Evolutionary conservation across 2,329 filamentous ascomycete genomes (phyloP).

Genomic region (Fusarium bactridioides): DNA sequence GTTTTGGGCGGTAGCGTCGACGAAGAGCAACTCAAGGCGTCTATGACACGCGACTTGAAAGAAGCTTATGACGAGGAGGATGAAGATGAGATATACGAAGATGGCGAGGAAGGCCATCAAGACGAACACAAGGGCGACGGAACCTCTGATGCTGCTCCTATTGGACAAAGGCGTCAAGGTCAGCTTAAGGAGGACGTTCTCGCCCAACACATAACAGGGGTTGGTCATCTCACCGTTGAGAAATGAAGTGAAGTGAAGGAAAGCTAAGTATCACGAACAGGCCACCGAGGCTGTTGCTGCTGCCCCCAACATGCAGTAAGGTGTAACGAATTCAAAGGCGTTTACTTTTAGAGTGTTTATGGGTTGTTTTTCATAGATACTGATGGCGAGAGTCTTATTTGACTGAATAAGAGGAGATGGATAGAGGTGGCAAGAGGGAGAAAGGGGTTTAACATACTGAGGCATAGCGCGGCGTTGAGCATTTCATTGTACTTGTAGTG

Average conservation of each 20-base stretch:
- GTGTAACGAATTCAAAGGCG: constrained; percentile 24
- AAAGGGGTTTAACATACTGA: constrained; percentile 18
- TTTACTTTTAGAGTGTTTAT: not conserved
- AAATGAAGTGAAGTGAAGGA: constrained; percentile 47
- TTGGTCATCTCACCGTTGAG: constrained; percentile 61
- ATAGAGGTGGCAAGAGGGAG: not conserved
- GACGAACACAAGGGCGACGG: constrained; percentile 33
- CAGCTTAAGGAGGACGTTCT: constrained; percentile 54
- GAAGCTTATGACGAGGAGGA: constrained; percentile 50
- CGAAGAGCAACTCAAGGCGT: constrained; percentile 52
- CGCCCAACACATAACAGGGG: constrained; percentile 67
- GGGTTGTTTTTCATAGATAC: constrained; percentile 4
- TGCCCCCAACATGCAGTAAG: constrained; percentile 16
- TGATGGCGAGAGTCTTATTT: not conserved
- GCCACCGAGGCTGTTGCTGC: constrained; percentile 20
- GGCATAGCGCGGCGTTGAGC: constrained; percentile 49
- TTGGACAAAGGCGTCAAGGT: constrained; percentile 22
- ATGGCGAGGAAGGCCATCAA: constrained; percentile 32
- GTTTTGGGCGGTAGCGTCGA: constrained; percentile 55
- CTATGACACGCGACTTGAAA: constrained; percentile 51
- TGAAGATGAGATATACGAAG: constrained; percentile 52
- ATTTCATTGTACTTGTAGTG: constrained; percentile 33
- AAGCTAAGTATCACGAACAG: constrained; percentile 43
- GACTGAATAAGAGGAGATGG: not conserved
- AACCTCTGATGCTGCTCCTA: not conserved